Conservation (phyloP, 805 yeast species). For the Yamadazyma nakazawae region DNA sequence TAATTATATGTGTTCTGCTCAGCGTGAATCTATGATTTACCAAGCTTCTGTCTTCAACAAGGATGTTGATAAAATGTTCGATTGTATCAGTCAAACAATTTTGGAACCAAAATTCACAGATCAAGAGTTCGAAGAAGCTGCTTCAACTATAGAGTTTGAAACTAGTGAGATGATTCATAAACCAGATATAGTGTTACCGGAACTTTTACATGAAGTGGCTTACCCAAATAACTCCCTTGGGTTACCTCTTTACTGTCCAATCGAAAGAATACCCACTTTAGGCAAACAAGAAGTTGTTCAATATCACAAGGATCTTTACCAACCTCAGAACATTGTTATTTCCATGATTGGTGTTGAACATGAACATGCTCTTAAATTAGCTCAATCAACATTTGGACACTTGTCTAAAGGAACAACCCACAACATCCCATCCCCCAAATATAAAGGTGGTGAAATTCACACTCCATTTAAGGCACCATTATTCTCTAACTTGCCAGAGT, state of each 20-base stretch:
- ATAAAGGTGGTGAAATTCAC: constrained; percentile 47
- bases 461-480: constrained; percentile 40
- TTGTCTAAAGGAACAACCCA: constrained; percentile 4
- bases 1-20: constrained; percentile 87
- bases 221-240: constrained; percentile 74
- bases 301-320: constrained; percentile 65
- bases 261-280: constrained; percentile 57
- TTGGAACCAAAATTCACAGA: constrained; percentile 63
- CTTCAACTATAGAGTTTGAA: constrained; percentile 74
- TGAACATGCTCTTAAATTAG: constrained; percentile 61
- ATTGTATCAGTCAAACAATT: constrained; percentile 73
- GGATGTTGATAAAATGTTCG: constrained; percentile 78
- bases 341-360: constrained; percentile 86
- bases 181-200: constrained; percentile 85
- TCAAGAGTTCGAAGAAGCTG: constrained; percentile 71
- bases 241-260: constrained; percentile 78
- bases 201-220: constrained; percentile 83
- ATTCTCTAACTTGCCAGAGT: constrained; percentile 59
- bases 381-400: constrained; percentile 56
- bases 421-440: constrained; percentile 18
- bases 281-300: constrained; percentile 49
- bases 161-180: constrained; percentile 77
- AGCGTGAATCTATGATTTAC: constrained; percentile 87
- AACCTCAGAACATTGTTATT: constrained; percentile 78
- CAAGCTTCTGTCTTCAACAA: constrained; percentile 92